Base-by-base conservation (phyloP, 345 rosid genomes). In the Populus simonii region DNA sequence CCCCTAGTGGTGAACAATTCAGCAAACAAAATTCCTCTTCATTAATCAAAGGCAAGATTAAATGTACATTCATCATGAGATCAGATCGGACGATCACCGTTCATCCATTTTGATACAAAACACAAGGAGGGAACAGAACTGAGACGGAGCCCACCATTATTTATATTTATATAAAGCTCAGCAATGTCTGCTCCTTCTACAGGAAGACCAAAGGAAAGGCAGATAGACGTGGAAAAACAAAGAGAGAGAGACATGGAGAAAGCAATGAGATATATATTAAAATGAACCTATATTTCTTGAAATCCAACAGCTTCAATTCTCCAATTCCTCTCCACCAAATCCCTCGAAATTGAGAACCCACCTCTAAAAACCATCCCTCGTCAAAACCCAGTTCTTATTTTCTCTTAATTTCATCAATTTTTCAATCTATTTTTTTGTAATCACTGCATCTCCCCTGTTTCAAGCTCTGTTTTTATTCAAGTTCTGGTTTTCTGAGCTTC, bases 371-470 rank as follows among this genome's bases (percentile, higher is more conserved):
- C 78, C 86, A 47, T 65, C 79, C 70, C 76, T 85, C 78, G 77
- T 72, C 80, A 70, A 76, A 84, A 77, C 89, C 90, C 89, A 83
- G 84, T 83, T 86, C 87, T 85, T 78, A 77, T 38, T 78, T 81
- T 89, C 78, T 17, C 63, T 16, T 51, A 25, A 29, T 76, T 81
- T 72, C 47, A 68, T 80, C 74, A 12, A 71, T 78, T 0, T 0
- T 75, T 74, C 7, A 15, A 12, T 51, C 38, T n/a, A n/a, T n/a
- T 1, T 31, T 45, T 74, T 77, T 41, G 33, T 36, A 29, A 68
- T 45, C 51, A 71, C 57, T 69, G 16, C 49, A 31, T 22, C 78
- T 38, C 72, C 74, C 76, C 80, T 74, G 78, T 75, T 36, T 68
- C 23, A 20, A 31, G 36, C 51, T 63, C 75, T 80, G 67, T 65